Conservation (phyloP, 257 asterid species). For the Nicotiana benthamiana region DNA sequence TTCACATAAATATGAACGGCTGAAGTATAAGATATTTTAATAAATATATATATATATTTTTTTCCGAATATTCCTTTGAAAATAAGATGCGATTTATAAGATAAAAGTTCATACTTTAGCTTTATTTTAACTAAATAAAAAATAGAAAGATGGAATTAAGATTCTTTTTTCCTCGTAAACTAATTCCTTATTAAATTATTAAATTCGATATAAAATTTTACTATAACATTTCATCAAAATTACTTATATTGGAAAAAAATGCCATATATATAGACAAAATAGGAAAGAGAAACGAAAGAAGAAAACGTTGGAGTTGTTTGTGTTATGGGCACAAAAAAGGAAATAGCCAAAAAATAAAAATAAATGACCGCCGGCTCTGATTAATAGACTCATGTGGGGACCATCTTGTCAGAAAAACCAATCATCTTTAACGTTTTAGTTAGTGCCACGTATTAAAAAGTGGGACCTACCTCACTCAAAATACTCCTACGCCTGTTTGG, state of each 20-base stretch:
- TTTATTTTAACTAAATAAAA: neutral
- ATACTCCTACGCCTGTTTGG: neutral
- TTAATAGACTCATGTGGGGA: neutral
- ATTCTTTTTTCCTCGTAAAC: neutral
- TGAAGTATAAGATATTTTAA: neutral
- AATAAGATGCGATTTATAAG: neutral
- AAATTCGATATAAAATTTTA: neutral
- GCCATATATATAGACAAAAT: neutral
- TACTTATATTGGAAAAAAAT: neutral
- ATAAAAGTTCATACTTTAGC: neutral
- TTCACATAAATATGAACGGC: no score
- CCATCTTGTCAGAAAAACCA: constrained; percentile 3
- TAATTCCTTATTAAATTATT: neutral
- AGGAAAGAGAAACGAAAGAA: neutral
- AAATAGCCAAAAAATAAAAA: neutral
- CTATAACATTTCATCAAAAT: neutral
- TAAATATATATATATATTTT: no score
- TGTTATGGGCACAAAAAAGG: neutral
- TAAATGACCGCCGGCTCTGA: neutral
- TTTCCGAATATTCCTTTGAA: neutral
- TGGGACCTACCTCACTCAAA: neutral
- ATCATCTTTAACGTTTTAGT: constrained; percentile 2
- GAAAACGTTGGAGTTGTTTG: neutral
- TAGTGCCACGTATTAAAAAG: constrained; percentile 10
- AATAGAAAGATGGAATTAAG: neutral